phyloP scores from a whole-genome alignment of 805 yeast genomes.

The Metschnikowia similis region DNA sequence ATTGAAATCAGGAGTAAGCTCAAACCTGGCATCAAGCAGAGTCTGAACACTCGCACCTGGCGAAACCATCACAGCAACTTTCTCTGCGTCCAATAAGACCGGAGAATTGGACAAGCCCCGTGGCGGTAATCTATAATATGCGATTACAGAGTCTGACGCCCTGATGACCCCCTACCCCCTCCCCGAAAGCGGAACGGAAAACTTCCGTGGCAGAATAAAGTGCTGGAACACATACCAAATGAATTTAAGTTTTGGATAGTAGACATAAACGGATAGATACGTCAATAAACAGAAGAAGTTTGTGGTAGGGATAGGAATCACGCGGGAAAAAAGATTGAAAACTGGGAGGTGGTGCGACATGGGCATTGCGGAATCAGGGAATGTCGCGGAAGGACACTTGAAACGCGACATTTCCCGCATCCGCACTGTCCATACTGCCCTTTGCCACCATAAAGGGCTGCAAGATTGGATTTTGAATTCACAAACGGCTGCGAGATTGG shows the following conservation, averaged over 20 bases:
- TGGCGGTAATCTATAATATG: no score
- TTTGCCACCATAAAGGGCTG: background rate
- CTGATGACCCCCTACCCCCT: no score
- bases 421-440: background rate
- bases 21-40: no score
- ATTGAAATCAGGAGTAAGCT: no score
- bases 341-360: conserved; percentile 1
- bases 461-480: background rate
- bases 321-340: conserved; percentile 1
- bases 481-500: no score
- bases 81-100: no score
- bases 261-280: conserved; percentile 48
- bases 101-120: no score
- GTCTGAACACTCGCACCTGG: no score
- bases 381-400: background rate
- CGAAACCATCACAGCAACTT: no score
- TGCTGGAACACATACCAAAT: conserved; percentile 47
- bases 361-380: background rate
- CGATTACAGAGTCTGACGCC: background rate
- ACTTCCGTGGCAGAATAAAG: background rate
- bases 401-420: background rate
- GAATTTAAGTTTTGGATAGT: conserved; percentile 89
- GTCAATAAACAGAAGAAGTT: conserved; percentile 11
- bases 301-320: conserved; percentile 1
- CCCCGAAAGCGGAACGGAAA: no score